Percentiles rank a stretch among this genome's conserved stretches.
phyloP scores from a whole-genome alignment of 257 asterid genomes.

The Prunella vulgaris region DNA sequence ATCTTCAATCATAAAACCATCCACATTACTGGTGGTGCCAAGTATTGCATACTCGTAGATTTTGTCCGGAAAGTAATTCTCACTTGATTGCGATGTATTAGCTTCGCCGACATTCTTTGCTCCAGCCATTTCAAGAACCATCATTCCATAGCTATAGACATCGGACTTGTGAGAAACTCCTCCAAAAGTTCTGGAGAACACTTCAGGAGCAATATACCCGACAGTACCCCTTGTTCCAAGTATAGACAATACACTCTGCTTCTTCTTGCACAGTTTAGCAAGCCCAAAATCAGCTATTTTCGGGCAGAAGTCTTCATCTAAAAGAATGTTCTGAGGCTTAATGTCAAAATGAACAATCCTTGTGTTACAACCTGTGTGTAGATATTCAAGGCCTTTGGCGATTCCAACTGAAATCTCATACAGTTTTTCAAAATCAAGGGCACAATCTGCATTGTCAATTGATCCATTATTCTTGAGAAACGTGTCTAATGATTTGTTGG shows the following conservation, averaged over 20 bases:
- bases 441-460: neutral
- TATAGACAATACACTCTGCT: slow-evolving; percentile 39
- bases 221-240: slow-evolving; percentile 47
- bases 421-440: slow-evolving; percentile 35
- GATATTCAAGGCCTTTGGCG: slow-evolving; percentile 61
- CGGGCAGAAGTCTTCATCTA: slow-evolving; percentile 53
- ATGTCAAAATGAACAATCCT: slow-evolving; percentile 63
- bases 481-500: slow-evolving; percentile 47
- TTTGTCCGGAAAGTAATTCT: slow-evolving; percentile 36
- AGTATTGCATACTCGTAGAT: slow-evolving; percentile 36
- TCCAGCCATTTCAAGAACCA: slow-evolving; percentile 62
- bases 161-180: slow-evolving; percentile 57
- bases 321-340: slow-evolving; percentile 66
- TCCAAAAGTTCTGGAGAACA: slow-evolving; percentile 48
- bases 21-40: slow-evolving; percentile 5
- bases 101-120: slow-evolving; percentile 22
- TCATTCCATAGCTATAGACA: slow-evolving; percentile 66
- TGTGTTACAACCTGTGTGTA: slow-evolving; percentile 59
- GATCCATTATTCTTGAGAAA: slow-evolving; percentile 21
- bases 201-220: slow-evolving; percentile 71
- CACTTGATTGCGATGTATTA: slow-evolving; percentile 24
- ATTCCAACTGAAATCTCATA: slow-evolving; percentile 49
- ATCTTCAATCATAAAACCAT: slow-evolving; percentile 19
- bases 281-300: slow-evolving; percentile 70
- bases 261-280: slow-evolving; percentile 43